phyloP scores from a whole-genome alignment of 768 basidiomycete species.

The Leccinum subtestaceum region DNA sequence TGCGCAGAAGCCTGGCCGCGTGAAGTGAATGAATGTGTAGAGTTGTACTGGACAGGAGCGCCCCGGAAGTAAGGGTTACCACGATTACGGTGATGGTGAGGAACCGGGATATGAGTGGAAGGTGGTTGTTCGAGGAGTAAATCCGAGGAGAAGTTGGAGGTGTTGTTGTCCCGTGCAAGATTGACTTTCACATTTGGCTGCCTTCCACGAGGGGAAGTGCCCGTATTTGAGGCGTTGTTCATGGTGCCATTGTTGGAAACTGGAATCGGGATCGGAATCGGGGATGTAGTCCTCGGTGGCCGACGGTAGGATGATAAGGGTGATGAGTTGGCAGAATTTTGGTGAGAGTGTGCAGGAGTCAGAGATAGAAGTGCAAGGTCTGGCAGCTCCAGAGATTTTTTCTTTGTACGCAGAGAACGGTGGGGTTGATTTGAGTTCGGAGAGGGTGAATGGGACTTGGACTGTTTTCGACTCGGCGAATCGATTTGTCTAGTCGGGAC shows the following conservation, averaged over 20 bases:
- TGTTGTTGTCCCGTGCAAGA: conserved; percentile 24
- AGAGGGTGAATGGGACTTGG: conserved; percentile 36
- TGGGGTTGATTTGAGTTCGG: conserved; percentile 47
- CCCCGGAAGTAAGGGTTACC: conserved; percentile 36
- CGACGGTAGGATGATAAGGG: conserved; percentile 42
- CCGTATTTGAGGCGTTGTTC: conserved; percentile 35
- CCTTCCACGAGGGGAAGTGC: conserved; percentile 35
- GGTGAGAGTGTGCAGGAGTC: conserved; percentile 39
- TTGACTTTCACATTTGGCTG: conserved; percentile 31
- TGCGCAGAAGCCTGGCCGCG: conserved; percentile 34
- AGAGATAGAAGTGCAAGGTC: conserved; percentile 59
- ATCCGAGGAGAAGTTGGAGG: conserved; percentile 37
- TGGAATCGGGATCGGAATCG: conserved; percentile 48
- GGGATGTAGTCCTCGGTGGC: conserved; percentile 42
- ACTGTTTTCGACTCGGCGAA: conserved; percentile 14
- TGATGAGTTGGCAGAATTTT: conserved; percentile 37
- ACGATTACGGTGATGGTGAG: conserved; percentile 28
- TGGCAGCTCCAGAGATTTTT: conserved; percentile 72
- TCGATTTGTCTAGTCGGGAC: conserved; percentile 27
- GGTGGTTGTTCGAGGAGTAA: conserved; percentile 42
- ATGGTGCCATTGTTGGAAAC: conserved; percentile 37
- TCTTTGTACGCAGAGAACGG: conserved; percentile 62
- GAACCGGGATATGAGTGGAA: conserved; percentile 42
- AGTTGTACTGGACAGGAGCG: conserved; percentile 38
- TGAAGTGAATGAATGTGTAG: conserved; percentile 42